phyloP scores from a whole-genome alignment of 345 rosid genomes.

The Litchi chinensis region DNA sequence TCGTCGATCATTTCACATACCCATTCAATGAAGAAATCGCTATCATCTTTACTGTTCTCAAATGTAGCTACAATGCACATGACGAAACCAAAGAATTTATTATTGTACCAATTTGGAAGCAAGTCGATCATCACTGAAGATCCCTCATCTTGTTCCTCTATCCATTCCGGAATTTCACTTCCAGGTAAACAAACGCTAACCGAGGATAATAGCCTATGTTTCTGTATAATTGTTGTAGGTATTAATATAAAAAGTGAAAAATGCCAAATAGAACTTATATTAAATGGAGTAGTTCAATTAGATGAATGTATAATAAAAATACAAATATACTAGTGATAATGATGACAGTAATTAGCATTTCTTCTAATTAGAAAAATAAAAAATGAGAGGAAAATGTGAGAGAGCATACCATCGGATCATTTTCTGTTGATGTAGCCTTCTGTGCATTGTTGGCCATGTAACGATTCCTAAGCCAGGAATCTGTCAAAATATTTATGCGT shows the following conservation, averaged over 20 bases:
- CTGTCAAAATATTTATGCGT: not conserved
- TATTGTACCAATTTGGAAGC: not conserved
- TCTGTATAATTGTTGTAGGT: not conserved
- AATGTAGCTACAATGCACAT: slow-evolving; percentile 2
- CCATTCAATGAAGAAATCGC: not conserved
- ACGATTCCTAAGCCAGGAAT: not conserved
- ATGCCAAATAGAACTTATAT: no score
- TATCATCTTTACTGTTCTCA: not conserved
- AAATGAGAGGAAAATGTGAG: not conserved
- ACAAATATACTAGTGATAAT: no score
- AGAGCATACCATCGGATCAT: not conserved
- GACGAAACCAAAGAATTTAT: not conserved
- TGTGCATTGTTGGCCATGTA: slow-evolving; percentile 2
- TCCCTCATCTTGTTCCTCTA: not conserved
- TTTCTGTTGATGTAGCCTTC: no score
- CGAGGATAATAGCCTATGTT: not conserved
- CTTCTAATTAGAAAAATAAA: no score
- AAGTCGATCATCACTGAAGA: slow-evolving; percentile 1
- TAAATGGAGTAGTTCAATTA: no score
- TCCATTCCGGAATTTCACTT: slow-evolving; percentile 11
- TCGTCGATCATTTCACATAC: not conserved
- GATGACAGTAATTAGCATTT: no score
- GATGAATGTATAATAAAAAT: no score
- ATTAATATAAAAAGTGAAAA: no score
- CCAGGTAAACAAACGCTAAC: not conserved